These are phyloP conservation scores for Pogostemon cablin DNA, from an alignment of 257 asterid genomes.

Conservation along the genomic window DNA sequence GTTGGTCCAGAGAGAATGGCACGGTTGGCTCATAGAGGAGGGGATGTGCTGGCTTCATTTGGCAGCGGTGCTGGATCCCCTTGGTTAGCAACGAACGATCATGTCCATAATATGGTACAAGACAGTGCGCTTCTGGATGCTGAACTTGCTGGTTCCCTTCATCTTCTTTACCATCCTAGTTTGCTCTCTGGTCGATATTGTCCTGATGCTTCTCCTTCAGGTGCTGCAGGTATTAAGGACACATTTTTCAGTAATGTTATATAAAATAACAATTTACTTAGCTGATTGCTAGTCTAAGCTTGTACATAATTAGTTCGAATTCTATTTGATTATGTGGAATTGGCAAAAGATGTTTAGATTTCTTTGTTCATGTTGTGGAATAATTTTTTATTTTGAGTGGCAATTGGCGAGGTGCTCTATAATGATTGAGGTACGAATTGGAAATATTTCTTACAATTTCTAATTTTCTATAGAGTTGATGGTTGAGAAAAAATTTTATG, in stretches of 20 bases:
- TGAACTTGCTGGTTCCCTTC: slow-evolving; percentile 83
- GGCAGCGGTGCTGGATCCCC: slow-evolving; percentile 89
- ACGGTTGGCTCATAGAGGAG: slow-evolving; percentile 86
- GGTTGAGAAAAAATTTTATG: slow-evolving; percentile 14
- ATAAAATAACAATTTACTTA: slow-evolving; percentile 5
- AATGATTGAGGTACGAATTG: slow-evolving; percentile 20
- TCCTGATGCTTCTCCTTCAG: slow-evolving; percentile 98
- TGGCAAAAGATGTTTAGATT: slow-evolving; percentile 21
- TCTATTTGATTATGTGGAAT: slow-evolving; percentile 16
- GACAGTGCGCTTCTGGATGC: slow-evolving; percentile 80
- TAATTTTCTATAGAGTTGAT: slow-evolving; percentile 16
- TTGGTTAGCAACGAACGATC: slow-evolving; percentile 80
- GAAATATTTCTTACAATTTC: slow-evolving; percentile 10
- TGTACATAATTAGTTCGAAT: not conserved
- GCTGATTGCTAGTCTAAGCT: slow-evolving; percentile 21
- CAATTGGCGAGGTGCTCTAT: slow-evolving; percentile 14
- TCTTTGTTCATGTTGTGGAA: slow-evolving; percentile 17
- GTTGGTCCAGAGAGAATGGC: slow-evolving; percentile 92
- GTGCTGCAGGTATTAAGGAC: slow-evolving; percentile 73
- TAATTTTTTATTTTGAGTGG: slow-evolving; percentile 21
- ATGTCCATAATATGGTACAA: slow-evolving; percentile 61
- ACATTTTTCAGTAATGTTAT: slow-evolving; percentile 19
- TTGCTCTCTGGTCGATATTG: slow-evolving; percentile 92
- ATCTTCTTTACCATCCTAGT: slow-evolving; percentile 91
- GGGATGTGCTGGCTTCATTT: slow-evolving; percentile 91